phyloP scores from a whole-genome alignment of 108 stramenopile genomes.

The Schizochytrium sp. region DNA sequence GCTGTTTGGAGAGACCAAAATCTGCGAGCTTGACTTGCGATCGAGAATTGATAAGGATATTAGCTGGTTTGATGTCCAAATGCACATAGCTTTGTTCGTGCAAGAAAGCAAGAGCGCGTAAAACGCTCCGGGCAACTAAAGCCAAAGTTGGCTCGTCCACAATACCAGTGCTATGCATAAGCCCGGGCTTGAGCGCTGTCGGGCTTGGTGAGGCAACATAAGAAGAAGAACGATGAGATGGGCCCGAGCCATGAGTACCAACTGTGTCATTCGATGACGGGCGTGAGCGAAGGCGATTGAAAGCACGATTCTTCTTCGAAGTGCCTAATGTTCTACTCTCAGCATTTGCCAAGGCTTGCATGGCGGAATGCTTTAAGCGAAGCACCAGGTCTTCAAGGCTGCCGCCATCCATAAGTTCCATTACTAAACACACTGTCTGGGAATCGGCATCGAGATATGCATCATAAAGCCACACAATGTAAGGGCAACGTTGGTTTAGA shows the following conservation, averaged over 20 bases:
- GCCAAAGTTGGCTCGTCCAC: constrained; percentile 71
- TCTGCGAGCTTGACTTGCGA: constrained; percentile 68
- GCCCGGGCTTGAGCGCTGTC: not conserved
- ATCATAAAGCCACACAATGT: constrained; percentile 77
- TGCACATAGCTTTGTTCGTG: constrained; percentile 73
- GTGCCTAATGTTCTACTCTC: not conserved
- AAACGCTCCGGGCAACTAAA: constrained; percentile 63
- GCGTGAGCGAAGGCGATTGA: constrained; percentile 7
- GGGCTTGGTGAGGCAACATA: too few relatives aligned
- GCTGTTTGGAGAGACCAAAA: constrained; percentile 65
- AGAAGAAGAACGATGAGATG: not conserved
- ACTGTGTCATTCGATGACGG: constrained; percentile 22
- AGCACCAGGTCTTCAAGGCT: constrained; percentile 68
- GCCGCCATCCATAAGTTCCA: constrained; percentile 70
- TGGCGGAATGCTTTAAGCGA: constrained; percentile 16
- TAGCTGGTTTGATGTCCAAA: constrained; percentile 81
- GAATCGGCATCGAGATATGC: constrained; percentile 73
- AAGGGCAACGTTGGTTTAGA: constrained; percentile 31
- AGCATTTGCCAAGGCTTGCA: not conserved
- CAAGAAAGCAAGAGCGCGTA: constrained; percentile 71
- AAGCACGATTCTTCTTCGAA: not conserved
- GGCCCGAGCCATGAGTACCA: not conserved
- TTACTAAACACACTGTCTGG: constrained; percentile 73
- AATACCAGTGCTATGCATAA: constrained; percentile 61
- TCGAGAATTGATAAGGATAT: constrained; percentile 63